Evolutionary conservation across 2,329 filamentous ascomycete genomes (phyloP).

Genomic region (Ilyonectria robusta): DNA sequence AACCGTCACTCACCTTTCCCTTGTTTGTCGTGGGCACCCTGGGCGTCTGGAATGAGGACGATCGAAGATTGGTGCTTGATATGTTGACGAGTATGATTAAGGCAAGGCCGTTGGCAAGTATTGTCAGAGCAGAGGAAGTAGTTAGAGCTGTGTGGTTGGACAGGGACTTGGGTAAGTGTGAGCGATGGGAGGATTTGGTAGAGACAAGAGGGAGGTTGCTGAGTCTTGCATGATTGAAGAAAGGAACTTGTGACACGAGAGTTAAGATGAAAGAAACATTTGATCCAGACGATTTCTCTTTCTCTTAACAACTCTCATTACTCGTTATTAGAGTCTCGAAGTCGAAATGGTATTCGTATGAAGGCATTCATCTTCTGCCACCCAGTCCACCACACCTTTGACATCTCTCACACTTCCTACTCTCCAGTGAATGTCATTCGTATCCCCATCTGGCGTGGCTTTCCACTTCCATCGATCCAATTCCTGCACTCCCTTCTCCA

Average conservation of each 20-base stretch:
- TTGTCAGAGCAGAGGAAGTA: constrained; percentile 16
- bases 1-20: constrained; percentile 18
- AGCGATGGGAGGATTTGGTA: constrained; percentile 24
- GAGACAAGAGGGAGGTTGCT: constrained; percentile 19
- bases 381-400: constrained; percentile 30
- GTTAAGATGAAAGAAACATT: too few relatives aligned
- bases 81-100: constrained; percentile 24
- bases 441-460: constrained; percentile 42
- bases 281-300: too few relatives aligned
- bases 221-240: constrained; percentile 7
- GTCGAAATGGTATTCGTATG: neutral
- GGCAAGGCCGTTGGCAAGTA: constrained; percentile 13
- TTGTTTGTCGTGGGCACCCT: constrained; percentile 22
- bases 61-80: constrained; percentile 16
- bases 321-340: neutral
- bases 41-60: constrained; percentile 22
- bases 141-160: constrained; percentile 23
- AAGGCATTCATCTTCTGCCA: neutral
- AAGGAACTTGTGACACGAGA: too few relatives aligned
- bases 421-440: constrained; percentile 52
- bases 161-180: constrained; percentile 16
- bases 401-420: constrained; percentile 48
- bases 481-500: constrained; percentile 60
- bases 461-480: constrained; percentile 68
- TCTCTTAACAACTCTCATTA: neutral